These are phyloP conservation scores for Dactylellina cionopaga DNA, from an alignment of 2,329 filamentous ascomycete species.

Conservation along the genomic window DNA sequence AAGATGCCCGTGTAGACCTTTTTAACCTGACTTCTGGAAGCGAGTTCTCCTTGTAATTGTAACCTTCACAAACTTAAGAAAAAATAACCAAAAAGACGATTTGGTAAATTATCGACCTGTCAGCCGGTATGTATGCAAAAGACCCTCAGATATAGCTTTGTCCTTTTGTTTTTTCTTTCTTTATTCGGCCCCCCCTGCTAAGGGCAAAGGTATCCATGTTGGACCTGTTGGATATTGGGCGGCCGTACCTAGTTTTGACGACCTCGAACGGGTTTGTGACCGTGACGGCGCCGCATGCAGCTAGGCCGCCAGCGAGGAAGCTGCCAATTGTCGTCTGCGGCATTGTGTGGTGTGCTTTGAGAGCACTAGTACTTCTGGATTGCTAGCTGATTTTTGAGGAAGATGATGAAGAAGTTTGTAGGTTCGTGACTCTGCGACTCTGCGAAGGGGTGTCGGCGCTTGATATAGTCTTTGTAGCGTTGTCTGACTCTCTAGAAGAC, in stretches of 20 bases:
- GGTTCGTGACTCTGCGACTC: too few relatives aligned
- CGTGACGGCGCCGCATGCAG: conserved; percentile 95
- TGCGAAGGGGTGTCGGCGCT: background rate
- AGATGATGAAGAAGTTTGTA: too few relatives aligned
- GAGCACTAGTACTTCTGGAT: too few relatives aligned
- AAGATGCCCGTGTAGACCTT: conserved; percentile 90
- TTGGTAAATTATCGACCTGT: conserved; percentile 24
- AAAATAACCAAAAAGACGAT: background rate
- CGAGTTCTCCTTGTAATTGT: conserved; percentile 95
- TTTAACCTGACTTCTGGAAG: conserved; percentile 83
- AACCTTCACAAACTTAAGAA: conserved; percentile 70
- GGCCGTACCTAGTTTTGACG: conserved; percentile 88
- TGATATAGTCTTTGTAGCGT: background rate
- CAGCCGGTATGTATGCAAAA: conserved; percentile 19
- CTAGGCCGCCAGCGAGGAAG: conserved; percentile 95
- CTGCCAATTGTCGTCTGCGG: conserved; percentile 65
- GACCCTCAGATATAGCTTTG: conserved; percentile 6
- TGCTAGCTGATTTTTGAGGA: too few relatives aligned
- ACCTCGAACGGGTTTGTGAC: conserved; percentile 98
- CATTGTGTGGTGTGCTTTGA: conserved; percentile 44
- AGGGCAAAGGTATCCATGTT: background rate
- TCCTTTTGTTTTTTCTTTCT: background rate
- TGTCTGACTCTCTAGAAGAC: background rate
- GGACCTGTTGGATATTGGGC: background rate
- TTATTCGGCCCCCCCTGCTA: background rate